Percentiles rank a stretch among this genome's conserved stretches.
Conservation (phyloP, 169 alveolate genomes). For the Haemoproteus tartakovskyi region DNA sequence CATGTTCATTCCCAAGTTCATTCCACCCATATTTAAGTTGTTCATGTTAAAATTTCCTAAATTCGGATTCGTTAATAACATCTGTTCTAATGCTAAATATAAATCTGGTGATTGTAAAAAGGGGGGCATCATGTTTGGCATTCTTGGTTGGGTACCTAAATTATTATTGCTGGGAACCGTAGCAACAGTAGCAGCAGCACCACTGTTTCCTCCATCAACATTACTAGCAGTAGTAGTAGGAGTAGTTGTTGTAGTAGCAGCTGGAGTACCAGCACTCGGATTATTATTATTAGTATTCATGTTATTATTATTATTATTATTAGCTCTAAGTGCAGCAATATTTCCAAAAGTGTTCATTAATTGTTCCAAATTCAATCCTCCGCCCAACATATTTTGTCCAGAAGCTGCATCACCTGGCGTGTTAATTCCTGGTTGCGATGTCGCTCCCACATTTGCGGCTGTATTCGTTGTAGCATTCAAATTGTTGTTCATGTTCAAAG, state of each 20-base stretch:
- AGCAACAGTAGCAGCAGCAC: too few relatives aligned
- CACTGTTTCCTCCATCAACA: too few relatives aligned
- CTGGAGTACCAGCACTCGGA: background rate
- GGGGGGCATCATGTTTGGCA: slow-evolving; percentile 21
- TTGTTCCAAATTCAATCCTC: background rate
- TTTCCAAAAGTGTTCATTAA: background rate
- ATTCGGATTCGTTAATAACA: slow-evolving; percentile 40
- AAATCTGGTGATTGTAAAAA: slow-evolving; percentile 58
- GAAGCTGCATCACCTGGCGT: slow-evolving; percentile 11
- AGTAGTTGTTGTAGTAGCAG: too few relatives aligned
- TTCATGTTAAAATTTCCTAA: slow-evolving; percentile 49
- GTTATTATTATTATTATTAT: too few relatives aligned
- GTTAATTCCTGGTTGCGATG: background rate
- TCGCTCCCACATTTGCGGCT: background rate
- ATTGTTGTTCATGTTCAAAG: slow-evolving; percentile 60
- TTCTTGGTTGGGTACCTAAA: background rate
- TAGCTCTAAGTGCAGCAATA: background rate
- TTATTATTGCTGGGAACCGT: background rate
- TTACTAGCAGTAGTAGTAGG: too few relatives aligned
- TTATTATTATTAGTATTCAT: background rate
- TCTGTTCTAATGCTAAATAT: slow-evolving; percentile 48
- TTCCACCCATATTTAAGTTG: slow-evolving; percentile 18
- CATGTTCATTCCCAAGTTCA: slow-evolving; percentile 11
- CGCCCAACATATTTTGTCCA: background rate
- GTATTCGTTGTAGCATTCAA: slow-evolving; percentile 1